Conservation (phyloP, 2,329 filamentous ascomycete genomes). For the Microcyclosporella mali region DNA sequence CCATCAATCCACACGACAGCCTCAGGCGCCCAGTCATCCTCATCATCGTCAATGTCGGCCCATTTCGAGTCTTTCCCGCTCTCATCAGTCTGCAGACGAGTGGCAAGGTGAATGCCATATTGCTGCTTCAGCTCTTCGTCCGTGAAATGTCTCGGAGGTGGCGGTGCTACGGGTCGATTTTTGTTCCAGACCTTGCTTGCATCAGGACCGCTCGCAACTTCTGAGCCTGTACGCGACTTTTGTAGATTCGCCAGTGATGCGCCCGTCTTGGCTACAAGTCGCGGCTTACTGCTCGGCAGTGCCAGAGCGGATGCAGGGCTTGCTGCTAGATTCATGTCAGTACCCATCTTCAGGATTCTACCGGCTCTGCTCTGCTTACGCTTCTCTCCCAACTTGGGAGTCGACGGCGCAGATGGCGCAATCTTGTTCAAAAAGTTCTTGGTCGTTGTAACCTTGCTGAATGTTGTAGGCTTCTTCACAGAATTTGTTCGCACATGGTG, state of each 20-base stretch:
- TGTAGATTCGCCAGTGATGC: constrained; percentile 48
- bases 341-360: not conserved
- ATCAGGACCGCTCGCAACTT: constrained; percentile 53
- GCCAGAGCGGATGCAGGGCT: constrained; percentile 42
- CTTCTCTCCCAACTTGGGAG: constrained; percentile 50
- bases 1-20: constrained; percentile 84
- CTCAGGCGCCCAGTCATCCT: constrained; percentile 81
- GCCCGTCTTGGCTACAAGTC: constrained; percentile 69
- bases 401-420: constrained; percentile 45
- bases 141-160: constrained; percentile 73
- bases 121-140: constrained; percentile 80
- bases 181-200: constrained; percentile 80
- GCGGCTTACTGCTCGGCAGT: constrained; percentile 52
- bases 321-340: constrained; percentile 27
- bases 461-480: constrained; percentile 68
- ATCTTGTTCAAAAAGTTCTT: constrained; percentile 78
- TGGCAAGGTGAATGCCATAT: constrained; percentile 80
- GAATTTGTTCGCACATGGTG: constrained; percentile 54
- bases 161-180: constrained; percentile 63
- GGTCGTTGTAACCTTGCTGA: constrained; percentile 81
- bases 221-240: constrained; percentile 30
- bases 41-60: constrained; percentile 85
- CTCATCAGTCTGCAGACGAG: constrained; percentile 69
- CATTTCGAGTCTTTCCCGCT: constrained; percentile 71
- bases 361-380: constrained; percentile 28